A percentile compares a stretch with the other conserved stretches of the same genome.
Evolutionary conservation across 139 green algal species (phyloP).

Genomic region (Chlamydomonas asymmetrica): DNA sequence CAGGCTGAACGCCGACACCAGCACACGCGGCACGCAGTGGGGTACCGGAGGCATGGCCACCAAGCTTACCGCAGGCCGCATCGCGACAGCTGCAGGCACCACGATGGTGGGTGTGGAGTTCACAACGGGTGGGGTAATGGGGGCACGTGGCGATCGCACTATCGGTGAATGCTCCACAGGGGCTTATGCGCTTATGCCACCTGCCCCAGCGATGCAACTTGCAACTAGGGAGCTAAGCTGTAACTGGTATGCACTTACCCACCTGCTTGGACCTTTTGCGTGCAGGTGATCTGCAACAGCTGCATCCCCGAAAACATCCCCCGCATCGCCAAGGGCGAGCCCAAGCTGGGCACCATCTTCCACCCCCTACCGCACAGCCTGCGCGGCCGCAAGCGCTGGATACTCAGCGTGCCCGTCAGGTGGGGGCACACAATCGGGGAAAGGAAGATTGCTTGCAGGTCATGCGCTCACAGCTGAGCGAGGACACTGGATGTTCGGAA

Average conservation of each 20-base stretch:
- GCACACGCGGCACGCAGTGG: conserved; percentile 75
- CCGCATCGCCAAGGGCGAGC: conserved; percentile 48
- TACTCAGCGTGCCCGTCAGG: conserved; percentile 61
- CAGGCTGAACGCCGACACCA: conserved; percentile 69
- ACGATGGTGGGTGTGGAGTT: conserved; percentile 63
- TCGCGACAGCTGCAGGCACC: conserved; percentile 85
- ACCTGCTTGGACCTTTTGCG: neutral
- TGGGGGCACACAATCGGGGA: neutral
- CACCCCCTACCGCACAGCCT: conserved; percentile 53
- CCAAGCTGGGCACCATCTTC: conserved; percentile 64
- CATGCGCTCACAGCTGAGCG: neutral
- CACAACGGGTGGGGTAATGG: conserved; percentile 6
- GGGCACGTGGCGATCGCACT: too few relatives aligned
- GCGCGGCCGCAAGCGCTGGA: conserved; percentile 85
- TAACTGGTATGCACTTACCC: conserved; percentile 1
- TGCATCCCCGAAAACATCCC: conserved; percentile 54
- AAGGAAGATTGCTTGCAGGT: neutral
- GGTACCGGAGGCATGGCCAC: conserved; percentile 94
- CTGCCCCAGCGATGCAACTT: too few relatives aligned
- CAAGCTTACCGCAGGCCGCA: conserved; percentile 91
- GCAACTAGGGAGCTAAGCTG: too few relatives aligned
- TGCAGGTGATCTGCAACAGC: conserved; percentile 62
- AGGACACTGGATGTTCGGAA: neutral
- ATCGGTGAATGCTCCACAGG: neutral
- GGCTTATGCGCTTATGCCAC: too few relatives aligned